phyloP scores from a whole-genome alignment of 371 early-diverging fungal species.

The Coemansia sp. region DNA sequence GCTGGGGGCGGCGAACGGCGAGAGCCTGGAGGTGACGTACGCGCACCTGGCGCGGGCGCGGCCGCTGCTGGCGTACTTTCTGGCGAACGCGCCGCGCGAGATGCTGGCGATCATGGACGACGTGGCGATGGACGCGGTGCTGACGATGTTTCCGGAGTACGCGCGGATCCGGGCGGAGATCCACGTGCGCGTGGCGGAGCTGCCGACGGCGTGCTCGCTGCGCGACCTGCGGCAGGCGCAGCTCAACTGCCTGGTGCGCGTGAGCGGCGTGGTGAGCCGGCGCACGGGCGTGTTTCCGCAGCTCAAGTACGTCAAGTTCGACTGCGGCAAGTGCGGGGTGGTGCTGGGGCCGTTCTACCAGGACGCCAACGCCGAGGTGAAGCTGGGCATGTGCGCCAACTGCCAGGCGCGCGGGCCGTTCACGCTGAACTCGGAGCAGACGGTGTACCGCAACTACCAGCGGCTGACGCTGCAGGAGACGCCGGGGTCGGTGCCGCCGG shows the following conservation, averaged over 20 bases:
- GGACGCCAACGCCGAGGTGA: constrained; percentile 82
- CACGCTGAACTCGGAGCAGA: constrained; percentile 94
- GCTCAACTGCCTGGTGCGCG: constrained; percentile 82
- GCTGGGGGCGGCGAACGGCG: constrained; percentile 89
- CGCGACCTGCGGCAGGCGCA: constrained; percentile 86
- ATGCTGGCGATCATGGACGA: constrained; percentile 81
- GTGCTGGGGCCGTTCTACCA: constrained; percentile 98
- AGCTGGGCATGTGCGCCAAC: constrained; percentile 84
- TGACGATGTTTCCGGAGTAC: constrained; percentile 90
- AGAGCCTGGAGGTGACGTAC: constrained; percentile 88
- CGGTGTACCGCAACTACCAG: constrained; percentile 82
- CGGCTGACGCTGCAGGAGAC: constrained; percentile 98
- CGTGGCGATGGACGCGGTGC: constrained; percentile 88
- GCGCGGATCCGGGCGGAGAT: constrained; percentile 90
- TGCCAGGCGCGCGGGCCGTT: constrained; percentile 96
- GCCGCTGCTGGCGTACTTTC: constrained; percentile 30
- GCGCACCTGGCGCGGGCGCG: constrained; percentile 63
- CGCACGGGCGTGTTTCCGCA: constrained; percentile 99
- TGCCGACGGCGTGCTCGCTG: constrained; percentile 83
- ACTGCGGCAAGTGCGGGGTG: constrained; percentile 91
- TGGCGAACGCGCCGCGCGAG: constrained; percentile 42
- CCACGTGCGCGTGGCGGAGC: constrained; percentile 91
- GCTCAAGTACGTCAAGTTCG: constrained; percentile 91
- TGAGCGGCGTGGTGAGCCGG: constrained; percentile 97
- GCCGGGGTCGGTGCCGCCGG: constrained; percentile 95